phyloP scores from a whole-genome alignment of 306 rosid genomes.

The Ziziphus jujuba region DNA sequence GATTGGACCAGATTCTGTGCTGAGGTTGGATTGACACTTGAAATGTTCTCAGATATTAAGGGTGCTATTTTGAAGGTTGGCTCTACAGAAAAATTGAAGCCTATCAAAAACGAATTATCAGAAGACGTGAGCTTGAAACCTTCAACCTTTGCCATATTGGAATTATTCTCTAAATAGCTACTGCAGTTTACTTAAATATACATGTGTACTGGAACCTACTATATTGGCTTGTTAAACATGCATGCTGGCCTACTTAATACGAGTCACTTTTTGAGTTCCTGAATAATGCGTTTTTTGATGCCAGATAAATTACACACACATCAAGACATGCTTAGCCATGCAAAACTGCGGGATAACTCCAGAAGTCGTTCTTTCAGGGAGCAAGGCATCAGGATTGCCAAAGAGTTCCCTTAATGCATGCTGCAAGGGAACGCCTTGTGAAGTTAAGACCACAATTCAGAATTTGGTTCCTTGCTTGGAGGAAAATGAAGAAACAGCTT shows the following conservation, averaged over 20 bases:
- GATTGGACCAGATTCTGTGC: slow-evolving; percentile 70
- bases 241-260: neutral
- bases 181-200: slow-evolving; percentile 8
- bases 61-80: slow-evolving; percentile 75
- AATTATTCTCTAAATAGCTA: slow-evolving; percentile 5
- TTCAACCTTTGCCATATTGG: slow-evolving; percentile 13
- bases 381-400: slow-evolving; percentile 25
- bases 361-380: slow-evolving; percentile 31
- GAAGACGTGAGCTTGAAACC: slow-evolving; percentile 64
- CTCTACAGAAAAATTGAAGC: slow-evolving; percentile 73
- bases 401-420: slow-evolving; percentile 19
- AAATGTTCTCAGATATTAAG: slow-evolving; percentile 46
- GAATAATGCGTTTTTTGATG: slow-evolving; percentile 24
- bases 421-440: slow-evolving; percentile 21
- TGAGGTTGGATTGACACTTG: slow-evolving; percentile 51
- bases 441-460: slow-evolving; percentile 20
- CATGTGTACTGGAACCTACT: neutral
- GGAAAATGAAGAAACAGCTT: slow-evolving; percentile 27
- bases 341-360: slow-evolving; percentile 46
- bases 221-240: neutral
- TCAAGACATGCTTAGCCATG: slow-evolving; percentile 62
- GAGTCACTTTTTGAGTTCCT: slow-evolving; percentile 27
- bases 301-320: slow-evolving; percentile 67
- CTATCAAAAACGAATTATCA: slow-evolving; percentile 77
- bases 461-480: slow-evolving; percentile 15